phyloP scores from a whole-genome alignment of 2,329 filamentous ascomycete genomes.

The Colletotrichum orchidophilum region DNA sequence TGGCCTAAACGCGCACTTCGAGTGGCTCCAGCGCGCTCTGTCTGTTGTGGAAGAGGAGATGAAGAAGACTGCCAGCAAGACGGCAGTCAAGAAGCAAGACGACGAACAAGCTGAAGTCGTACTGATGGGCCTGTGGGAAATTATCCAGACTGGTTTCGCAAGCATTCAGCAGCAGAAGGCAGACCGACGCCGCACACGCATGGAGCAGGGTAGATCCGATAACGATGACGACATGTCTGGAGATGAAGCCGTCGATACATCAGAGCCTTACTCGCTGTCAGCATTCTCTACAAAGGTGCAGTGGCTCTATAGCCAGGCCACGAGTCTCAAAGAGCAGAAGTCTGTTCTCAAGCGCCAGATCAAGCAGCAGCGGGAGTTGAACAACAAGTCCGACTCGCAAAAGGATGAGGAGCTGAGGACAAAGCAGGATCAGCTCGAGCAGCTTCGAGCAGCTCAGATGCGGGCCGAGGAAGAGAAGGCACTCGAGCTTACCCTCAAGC shows the following conservation, averaged over 20 bases:
- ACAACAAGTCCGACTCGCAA: slow-evolving; percentile 82
- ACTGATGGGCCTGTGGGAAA: slow-evolving; percentile 65
- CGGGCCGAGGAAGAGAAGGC: slow-evolving; percentile 59
- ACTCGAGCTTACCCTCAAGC: slow-evolving; percentile 66
- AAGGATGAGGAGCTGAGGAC: slow-evolving; percentile 71
- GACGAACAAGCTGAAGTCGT: slow-evolving; percentile 65
- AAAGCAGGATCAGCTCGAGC: slow-evolving; percentile 66
- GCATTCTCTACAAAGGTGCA: slow-evolving; percentile 84
- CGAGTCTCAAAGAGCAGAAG: slow-evolving; percentile 85
- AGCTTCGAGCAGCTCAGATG: slow-evolving; percentile 37
- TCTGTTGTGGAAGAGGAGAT: slow-evolving; percentile 57
- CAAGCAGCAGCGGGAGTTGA: slow-evolving; percentile 93
- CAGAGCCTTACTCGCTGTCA: slow-evolving; percentile 74
- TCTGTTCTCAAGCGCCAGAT: slow-evolving; percentile 90
- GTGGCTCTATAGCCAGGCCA: slow-evolving; percentile 80
- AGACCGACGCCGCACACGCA: slow-evolving; percentile 60
- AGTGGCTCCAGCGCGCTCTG: slow-evolving; percentile 72
- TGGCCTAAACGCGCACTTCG: slow-evolving; percentile 72
- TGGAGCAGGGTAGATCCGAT: slow-evolving; percentile 65
- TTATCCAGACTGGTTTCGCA: slow-evolving; percentile 64
- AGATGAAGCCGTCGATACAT: slow-evolving; percentile 66
- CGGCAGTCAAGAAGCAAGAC: slow-evolving; percentile 48
- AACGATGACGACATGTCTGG: slow-evolving; percentile 71
- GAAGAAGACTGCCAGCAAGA: slow-evolving; percentile 43
- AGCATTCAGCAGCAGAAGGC: slow-evolving; percentile 64